Conservation (phyloP, 495 filamentous ascomycete genomes). For the Penicillium pulvis region DNA sequence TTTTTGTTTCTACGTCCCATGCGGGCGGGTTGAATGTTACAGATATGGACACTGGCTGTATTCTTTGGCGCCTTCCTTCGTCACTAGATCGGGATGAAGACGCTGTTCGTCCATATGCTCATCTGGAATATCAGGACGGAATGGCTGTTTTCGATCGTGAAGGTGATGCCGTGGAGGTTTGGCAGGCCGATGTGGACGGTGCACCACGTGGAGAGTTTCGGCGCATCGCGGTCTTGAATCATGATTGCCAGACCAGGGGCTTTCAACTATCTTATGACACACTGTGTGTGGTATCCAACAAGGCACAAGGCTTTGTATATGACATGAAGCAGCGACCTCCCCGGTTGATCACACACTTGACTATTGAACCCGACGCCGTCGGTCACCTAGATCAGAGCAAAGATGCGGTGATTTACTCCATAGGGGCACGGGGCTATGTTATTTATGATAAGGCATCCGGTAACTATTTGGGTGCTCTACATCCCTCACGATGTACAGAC, state of each 20-base stretch:
- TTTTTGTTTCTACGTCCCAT: slow-evolving; percentile 43
- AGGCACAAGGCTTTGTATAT: slow-evolving; percentile 44
- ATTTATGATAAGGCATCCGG: slow-evolving; percentile 36
- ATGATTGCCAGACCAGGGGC: slow-evolving; percentile 42
- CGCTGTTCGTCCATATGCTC: slow-evolving; percentile 38
- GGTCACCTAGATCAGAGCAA: slow-evolving; percentile 43
- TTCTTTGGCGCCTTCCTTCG: slow-evolving; percentile 42
- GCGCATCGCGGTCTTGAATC: slow-evolving; percentile 37
- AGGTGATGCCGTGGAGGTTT: slow-evolving; percentile 42
- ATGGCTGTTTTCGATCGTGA: slow-evolving; percentile 45
- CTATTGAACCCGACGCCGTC: slow-evolving; percentile 35
- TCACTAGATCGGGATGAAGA: slow-evolving; percentile 29
- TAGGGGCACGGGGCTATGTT: slow-evolving; percentile 40
- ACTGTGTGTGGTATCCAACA: slow-evolving; percentile 42
- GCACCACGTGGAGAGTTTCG: slow-evolving; percentile 39
- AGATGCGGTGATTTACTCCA: slow-evolving; percentile 42
- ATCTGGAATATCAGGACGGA: slow-evolving; percentile 47
- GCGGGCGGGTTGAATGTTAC: slow-evolving; percentile 42
- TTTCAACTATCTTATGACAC: slow-evolving; percentile 44
- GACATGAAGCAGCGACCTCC: slow-evolving; percentile 44
- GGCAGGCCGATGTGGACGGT: slow-evolving; percentile 36
- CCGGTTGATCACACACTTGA: slow-evolving; percentile 28
- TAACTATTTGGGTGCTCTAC: slow-evolving; percentile 30
- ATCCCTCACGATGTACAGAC: slow-evolving; percentile 31
- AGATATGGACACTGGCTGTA: slow-evolving; percentile 39